Conservation (phyloP, 768 basidiomycete genomes). For the Exidia glandulosa region DNA sequence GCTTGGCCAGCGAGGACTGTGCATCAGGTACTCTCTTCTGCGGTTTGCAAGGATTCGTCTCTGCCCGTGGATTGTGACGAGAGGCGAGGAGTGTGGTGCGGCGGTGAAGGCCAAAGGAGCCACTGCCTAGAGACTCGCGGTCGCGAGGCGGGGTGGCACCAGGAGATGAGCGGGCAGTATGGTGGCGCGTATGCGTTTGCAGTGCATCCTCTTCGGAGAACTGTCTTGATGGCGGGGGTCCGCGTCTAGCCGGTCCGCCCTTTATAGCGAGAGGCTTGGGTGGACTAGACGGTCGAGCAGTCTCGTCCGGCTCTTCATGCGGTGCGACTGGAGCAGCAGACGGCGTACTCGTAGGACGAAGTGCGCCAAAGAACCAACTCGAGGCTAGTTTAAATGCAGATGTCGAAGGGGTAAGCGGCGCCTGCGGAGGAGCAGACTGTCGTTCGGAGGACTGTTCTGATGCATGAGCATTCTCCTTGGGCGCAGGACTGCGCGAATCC, state of each 20-base stretch:
- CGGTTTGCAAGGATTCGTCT: conserved; percentile 54
- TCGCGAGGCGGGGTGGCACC: neutral
- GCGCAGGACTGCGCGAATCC: neutral
- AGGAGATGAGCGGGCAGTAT: neutral
- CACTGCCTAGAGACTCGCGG: conserved; percentile 1
- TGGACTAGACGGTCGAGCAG: conserved; percentile 23
- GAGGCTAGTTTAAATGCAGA: neutral
- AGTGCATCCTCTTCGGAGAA: neutral
- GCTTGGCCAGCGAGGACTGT: conserved; percentile 64
- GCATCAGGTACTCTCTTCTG: conserved; percentile 44
- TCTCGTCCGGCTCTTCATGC: conserved; percentile 2
- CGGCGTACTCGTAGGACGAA: conserved; percentile 14
- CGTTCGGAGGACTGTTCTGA: neutral
- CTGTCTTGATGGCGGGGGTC: neutral
- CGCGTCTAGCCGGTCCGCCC: neutral
- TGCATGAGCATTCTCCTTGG: neutral
- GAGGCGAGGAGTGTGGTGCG: neutral
- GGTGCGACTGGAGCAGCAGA: conserved; percentile 9
- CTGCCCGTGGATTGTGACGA: neutral
- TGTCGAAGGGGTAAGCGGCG: neutral
- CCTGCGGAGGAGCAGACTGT: neutral
- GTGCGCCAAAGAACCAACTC: neutral
- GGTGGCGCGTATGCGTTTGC: neutral
- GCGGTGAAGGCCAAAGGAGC: neutral
- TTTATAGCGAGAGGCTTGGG: conserved; percentile 33